These are phyloP conservation scores for Trametes pubescens DNA, from an alignment of 1,284 basidiomycete genomes.

Conservation along the genomic window DNA sequence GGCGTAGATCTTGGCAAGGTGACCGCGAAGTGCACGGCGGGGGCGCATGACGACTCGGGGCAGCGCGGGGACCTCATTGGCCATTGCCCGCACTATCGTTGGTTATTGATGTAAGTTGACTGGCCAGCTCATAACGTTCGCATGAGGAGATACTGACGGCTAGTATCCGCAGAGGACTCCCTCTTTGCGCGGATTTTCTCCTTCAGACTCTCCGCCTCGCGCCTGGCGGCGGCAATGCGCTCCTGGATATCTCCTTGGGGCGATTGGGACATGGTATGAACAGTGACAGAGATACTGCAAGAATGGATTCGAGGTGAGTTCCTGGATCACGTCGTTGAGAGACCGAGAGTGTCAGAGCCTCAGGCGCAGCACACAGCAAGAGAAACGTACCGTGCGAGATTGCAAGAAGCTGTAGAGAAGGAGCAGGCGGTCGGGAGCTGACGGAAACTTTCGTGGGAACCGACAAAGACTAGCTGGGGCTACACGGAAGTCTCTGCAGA, in stretches of 20 bases:
- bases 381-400: slow-evolving; percentile 28
- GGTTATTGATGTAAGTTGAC: slow-evolving; percentile 6
- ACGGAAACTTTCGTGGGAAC: slow-evolving; percentile 38
- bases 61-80: slow-evolving; percentile 93
- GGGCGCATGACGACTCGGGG: slow-evolving; percentile 97
- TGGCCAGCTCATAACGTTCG: slow-evolving; percentile 11
- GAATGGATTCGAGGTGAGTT: slow-evolving; percentile 3
- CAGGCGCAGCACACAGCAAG: slow-evolving; percentile 2
- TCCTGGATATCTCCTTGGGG: slow-evolving; percentile 90
- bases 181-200: slow-evolving; percentile 96
- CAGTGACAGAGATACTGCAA: slow-evolving; percentile 24
- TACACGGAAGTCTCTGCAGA: slow-evolving; percentile 18
- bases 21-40: slow-evolving; percentile 93
- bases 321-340: slow-evolving; percentile 3
- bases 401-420: slow-evolving; percentile 25
- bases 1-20: slow-evolving; percentile 99
- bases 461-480: slow-evolving; percentile 27
- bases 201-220: slow-evolving; percentile 96
- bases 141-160: slow-evolving; percentile 67
- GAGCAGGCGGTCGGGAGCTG: slow-evolving; percentile 28
- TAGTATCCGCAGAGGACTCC: slow-evolving; percentile 96
- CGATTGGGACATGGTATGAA: slow-evolving; percentile 72
- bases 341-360: not conserved
- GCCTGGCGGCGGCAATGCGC: slow-evolving; percentile 93
- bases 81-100: slow-evolving; percentile 89